These are phyloP conservation scores for Entomortierella beljakovae DNA, from an alignment of 192 early-diverging fungal species.

Conservation along the genomic window DNA sequence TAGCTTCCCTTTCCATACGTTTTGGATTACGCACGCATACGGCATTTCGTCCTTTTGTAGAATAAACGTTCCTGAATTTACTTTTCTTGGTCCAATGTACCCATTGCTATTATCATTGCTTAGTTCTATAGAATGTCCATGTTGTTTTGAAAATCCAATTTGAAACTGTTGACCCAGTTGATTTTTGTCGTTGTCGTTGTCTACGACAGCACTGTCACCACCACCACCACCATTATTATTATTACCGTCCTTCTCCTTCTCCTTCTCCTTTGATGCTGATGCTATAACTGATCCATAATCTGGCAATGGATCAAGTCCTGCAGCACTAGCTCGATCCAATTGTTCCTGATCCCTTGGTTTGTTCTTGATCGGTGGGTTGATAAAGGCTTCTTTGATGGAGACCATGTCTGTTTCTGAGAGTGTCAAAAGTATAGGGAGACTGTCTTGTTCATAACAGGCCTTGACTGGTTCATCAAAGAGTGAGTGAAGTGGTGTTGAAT, in stretches of 20 bases:
- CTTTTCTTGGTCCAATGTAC: background rate
- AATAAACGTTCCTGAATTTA: slow-evolving; percentile 32
- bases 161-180: slow-evolving; percentile 22
- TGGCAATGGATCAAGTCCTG: slow-evolving; percentile 1
- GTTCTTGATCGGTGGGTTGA: background rate
- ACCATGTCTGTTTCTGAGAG: background rate
- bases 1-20: slow-evolving; percentile 27
- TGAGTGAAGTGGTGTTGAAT: background rate
- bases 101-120: background rate
- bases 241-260: background rate
- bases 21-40: slow-evolving; percentile 32
- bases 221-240: background rate
- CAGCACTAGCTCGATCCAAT: background rate
- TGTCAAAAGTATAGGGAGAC: background rate
- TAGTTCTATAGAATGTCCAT: slow-evolving; percentile 30
- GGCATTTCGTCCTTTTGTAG: slow-evolving; percentile 36
- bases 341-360: background rate
- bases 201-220: background rate
- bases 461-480: slow-evolving; percentile 12
- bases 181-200: background rate
- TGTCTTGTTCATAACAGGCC: slow-evolving; percentile 4
- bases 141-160: slow-evolving; percentile 30
- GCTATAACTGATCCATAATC: background rate
- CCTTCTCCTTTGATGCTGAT: background rate
- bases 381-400: slow-evolving; percentile 19